Conservation (phyloP, 805 yeast genomes). For the Suhomyces tanzawaensis region DNA sequence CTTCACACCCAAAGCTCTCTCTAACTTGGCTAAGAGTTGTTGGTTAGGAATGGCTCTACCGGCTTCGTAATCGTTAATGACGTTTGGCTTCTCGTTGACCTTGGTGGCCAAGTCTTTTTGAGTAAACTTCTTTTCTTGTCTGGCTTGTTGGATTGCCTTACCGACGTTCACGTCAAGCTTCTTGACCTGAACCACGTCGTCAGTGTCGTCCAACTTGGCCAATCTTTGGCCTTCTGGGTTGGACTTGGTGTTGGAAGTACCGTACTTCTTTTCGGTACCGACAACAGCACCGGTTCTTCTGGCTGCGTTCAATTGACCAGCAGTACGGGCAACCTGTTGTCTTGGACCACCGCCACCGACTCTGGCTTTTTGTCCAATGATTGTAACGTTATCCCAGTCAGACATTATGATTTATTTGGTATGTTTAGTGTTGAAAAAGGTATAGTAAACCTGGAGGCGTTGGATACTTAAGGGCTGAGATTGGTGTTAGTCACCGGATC, state of each 20-base stretch:
- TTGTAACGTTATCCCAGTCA: conserved; percentile 92
- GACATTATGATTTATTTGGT: conserved; percentile 27
- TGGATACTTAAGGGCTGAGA: neutral
- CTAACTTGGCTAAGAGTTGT: conserved; percentile 87
- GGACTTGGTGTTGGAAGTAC: conserved; percentile 52
- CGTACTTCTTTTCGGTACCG: conserved; percentile 91
- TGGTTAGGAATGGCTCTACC: conserved; percentile 97
- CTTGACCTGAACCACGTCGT: conserved; percentile 90
- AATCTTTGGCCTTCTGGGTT: conserved; percentile 93
- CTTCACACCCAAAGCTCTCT: conserved; percentile 90
- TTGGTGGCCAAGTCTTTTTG: conserved; percentile 97
- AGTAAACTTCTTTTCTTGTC: conserved; percentile 83
- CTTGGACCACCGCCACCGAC: conserved; percentile 88
- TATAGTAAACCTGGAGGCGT: neutral
- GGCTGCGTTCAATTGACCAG: conserved; percentile 84
- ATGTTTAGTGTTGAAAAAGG: neutral
- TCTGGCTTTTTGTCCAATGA: conserved; percentile 86
- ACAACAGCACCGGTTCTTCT: conserved; percentile 88
- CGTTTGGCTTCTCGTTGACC: conserved; percentile 92
- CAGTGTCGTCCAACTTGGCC: conserved; percentile 89
- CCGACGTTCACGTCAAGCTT: conserved; percentile 85
- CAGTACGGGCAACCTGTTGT: conserved; percentile 75
- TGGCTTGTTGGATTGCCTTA: conserved; percentile 76
- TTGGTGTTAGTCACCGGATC: neutral
- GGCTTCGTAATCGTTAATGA: conserved; percentile 94